A percentile compares a stretch with the other conserved stretches of the same genome.
phyloP scores from a whole-genome alignment of 257 asterid genomes.

The Galeopsis tetrahit region DNA sequence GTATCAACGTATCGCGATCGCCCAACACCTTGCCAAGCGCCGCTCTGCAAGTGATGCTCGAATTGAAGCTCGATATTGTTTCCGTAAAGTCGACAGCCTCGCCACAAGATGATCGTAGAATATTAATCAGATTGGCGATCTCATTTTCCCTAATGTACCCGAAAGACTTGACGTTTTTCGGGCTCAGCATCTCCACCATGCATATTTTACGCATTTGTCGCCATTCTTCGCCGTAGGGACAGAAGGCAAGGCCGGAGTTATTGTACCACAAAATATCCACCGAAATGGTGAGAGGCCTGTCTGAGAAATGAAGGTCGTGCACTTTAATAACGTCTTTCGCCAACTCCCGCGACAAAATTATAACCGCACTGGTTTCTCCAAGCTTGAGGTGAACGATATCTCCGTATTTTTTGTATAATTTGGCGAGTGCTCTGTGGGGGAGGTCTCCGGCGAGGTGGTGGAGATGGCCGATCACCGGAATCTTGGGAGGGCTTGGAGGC shows the following conservation, averaged over 20 bases:
- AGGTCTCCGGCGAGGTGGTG: background rate
- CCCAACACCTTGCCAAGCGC: constrained; percentile 32
- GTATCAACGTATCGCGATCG: background rate
- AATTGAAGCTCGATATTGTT: background rate
- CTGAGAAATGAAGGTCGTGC: background rate
- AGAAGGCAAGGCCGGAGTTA: constrained; percentile 22
- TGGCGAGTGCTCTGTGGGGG: background rate
- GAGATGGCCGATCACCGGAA: constrained; percentile 2
- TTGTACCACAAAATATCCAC: constrained; percentile 36
- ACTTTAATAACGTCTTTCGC: constrained; percentile 15
- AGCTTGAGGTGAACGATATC: constrained; percentile 23
- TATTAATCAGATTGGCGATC: background rate
- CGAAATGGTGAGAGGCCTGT: background rate
- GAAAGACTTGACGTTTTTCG: constrained; percentile 27
- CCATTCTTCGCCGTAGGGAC: constrained; percentile 39
- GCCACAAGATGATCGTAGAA: background rate
- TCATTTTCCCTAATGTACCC: constrained; percentile 30
- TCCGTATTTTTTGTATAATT: background rate
- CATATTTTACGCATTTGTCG: constrained; percentile 40
- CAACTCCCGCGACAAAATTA: constrained; percentile 10
- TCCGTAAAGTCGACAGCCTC: constrained; percentile 18
- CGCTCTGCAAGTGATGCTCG: constrained; percentile 32
- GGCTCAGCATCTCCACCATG: constrained; percentile 31
- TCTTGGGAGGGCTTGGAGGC: background rate
- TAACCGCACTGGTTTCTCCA: background rate